phyloP scores from a whole-genome alignment of 495 filamentous ascomycete genomes.

The Tetracladium marchalianum region DNA sequence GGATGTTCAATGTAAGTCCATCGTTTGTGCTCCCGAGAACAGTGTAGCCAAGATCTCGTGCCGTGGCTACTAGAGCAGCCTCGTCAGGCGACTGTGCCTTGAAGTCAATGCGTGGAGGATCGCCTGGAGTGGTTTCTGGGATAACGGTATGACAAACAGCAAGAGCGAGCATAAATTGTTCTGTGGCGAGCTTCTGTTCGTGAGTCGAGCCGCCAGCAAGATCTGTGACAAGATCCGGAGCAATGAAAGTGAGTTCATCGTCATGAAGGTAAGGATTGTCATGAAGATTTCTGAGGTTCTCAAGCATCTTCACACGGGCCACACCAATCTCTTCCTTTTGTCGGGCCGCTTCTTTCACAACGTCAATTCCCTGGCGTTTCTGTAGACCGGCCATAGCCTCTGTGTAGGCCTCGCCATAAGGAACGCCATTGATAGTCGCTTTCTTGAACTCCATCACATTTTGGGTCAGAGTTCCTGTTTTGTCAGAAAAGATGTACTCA shows the following conservation, averaged over 20 bases:
- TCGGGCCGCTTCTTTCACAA: slow-evolving; percentile 64
- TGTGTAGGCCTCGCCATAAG: slow-evolving; percentile 96
- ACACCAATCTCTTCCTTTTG: slow-evolving; percentile 70
- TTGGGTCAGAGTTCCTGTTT: slow-evolving; percentile 95
- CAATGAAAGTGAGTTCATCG: slow-evolving; percentile 83
- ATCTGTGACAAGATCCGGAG: slow-evolving; percentile 79
- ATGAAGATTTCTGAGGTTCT: slow-evolving; percentile 62
- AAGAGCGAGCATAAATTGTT: slow-evolving; percentile 90
- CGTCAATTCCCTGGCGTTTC: slow-evolving; percentile 76
- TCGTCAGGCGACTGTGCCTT: slow-evolving; percentile 98
- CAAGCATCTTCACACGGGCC: slow-evolving; percentile 63
- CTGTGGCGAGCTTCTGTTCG: slow-evolving; percentile 64
- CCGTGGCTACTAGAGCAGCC: slow-evolving; percentile 87
- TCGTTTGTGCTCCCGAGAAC: slow-evolving; percentile 71
- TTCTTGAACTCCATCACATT: slow-evolving; percentile 99
- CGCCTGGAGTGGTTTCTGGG: slow-evolving; percentile 76
- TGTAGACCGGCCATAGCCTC: slow-evolving; percentile 95
- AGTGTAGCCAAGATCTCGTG: slow-evolving; percentile 94
- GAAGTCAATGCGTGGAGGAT: slow-evolving; percentile 85
- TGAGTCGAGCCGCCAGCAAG: slow-evolving; percentile 66
- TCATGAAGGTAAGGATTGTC: slow-evolving; percentile 87
- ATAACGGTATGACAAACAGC: slow-evolving; percentile 96
- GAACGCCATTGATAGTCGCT: slow-evolving; percentile 81
- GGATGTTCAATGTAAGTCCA: slow-evolving; percentile 73
- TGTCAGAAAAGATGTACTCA: slow-evolving; percentile 99